A percentile compares a stretch with the other conserved stretches of the same genome.
Conservation (phyloP, 2,329 filamentous ascomycete genomes). For the Fusarium sp. region DNA sequence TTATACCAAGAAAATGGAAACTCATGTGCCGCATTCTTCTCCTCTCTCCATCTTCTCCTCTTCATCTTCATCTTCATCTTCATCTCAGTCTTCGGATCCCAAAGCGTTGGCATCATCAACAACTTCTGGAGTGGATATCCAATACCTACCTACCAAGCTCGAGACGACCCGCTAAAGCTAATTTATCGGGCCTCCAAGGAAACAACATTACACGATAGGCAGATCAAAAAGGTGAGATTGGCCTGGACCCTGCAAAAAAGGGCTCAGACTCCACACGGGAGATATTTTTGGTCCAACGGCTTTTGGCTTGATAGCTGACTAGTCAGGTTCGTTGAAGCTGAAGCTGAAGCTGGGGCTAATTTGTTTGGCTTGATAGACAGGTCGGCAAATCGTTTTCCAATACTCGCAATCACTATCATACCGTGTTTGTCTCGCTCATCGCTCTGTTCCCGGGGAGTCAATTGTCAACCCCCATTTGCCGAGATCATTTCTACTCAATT, state of each 20-base stretch:
- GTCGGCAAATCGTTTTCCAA: constrained; percentile 1
- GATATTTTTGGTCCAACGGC: constrained; percentile 12
- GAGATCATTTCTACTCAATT: neutral
- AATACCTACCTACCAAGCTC: neutral
- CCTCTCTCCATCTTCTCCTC: neutral
- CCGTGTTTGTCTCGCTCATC: neutral
- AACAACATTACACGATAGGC: constrained; percentile 1
- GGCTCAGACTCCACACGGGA: constrained; percentile 22
- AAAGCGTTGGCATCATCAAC: neutral
- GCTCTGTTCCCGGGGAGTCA: neutral
- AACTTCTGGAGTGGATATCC: constrained; percentile 17
- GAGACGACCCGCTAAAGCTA: constrained; percentile 21
- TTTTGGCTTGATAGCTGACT: neutral
- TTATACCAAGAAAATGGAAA: neutral
- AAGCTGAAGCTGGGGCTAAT: constrained; percentile 7
- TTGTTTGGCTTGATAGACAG: constrained; percentile 20
- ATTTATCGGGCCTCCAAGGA: constrained; percentile 18
- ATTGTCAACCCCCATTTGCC: neutral
- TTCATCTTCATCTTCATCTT: neutral
- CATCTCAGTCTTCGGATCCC: neutral
- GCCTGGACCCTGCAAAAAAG: constrained; percentile 9
- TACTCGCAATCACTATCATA: neutral
- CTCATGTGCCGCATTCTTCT: neutral
- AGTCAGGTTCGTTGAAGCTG: neutral
- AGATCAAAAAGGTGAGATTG: constrained; percentile 6